These are phyloP conservation scores for Mycena kentingensis DNA, from an alignment of 768 basidiomycete species.

Conservation along the genomic window DNA sequence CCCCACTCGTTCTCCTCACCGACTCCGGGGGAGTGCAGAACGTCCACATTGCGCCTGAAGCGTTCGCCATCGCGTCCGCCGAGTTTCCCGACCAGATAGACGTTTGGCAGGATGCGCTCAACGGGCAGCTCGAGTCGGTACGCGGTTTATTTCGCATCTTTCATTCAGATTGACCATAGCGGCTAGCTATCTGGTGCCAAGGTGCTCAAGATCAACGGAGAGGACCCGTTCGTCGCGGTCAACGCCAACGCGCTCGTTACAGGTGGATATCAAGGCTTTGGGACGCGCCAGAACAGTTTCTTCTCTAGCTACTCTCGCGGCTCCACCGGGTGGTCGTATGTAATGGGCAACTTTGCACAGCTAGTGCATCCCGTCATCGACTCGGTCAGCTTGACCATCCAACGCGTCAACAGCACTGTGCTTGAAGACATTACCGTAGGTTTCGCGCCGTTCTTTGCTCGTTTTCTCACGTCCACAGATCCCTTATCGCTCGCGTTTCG, in stretches of 20 bases:
- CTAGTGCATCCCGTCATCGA: slow-evolving; percentile 54
- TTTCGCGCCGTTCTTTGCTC: slow-evolving; percentile 7
- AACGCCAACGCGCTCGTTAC: slow-evolving; percentile 52
- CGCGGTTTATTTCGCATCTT: slow-evolving; percentile 10
- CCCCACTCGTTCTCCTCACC: slow-evolving; percentile 51
- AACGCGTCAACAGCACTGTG: slow-evolving; percentile 38
- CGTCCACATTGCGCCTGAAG: slow-evolving; percentile 56
- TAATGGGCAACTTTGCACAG: slow-evolving; percentile 58
- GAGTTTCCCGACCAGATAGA: slow-evolving; percentile 54
- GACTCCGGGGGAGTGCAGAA: slow-evolving; percentile 44
- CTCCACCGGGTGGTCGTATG: slow-evolving; percentile 42
- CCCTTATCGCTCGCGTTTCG: slow-evolving; percentile 60
- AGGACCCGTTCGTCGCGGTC: slow-evolving; percentile 52
- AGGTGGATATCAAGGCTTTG: slow-evolving; percentile 55
- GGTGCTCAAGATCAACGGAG: slow-evolving; percentile 54
- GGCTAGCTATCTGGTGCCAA: slow-evolving; percentile 49
- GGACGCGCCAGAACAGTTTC: slow-evolving; percentile 54
- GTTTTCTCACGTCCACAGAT: slow-evolving; percentile 43
- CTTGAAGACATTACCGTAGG: slow-evolving; percentile 50
- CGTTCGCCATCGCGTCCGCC: slow-evolving; percentile 50
- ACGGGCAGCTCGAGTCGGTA: slow-evolving; percentile 49
- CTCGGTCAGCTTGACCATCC: slow-evolving; percentile 48
- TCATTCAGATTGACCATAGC: not conserved
- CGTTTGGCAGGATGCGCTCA: slow-evolving; percentile 57
- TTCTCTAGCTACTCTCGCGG: slow-evolving; percentile 47